Percentiles rank a stretch among this genome's conserved stretches.
Evolutionary conservation across 2,329 filamentous ascomycete genomes (phyloP).

Genomic region (Pseudogymnoascus sp.): DNA sequence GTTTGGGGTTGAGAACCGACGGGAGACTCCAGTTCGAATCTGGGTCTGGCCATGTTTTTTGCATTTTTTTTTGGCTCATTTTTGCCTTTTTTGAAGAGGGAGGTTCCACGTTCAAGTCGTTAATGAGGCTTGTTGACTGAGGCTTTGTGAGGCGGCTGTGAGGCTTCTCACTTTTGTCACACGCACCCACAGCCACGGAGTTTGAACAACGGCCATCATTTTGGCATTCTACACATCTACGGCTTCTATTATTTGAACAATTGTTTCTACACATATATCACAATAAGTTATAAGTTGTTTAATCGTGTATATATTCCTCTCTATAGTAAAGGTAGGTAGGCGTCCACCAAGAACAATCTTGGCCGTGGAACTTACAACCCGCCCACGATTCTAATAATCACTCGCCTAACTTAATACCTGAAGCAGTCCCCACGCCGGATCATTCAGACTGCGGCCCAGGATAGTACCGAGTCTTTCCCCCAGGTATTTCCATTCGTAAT

Average conservation of each 20-base stretch:
- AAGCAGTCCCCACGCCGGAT: background rate
- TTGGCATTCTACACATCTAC: background rate
- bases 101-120: background rate
- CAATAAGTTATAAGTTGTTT: background rate
- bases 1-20: conserved; percentile 3
- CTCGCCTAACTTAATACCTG: background rate
- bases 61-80: background rate
- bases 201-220: background rate
- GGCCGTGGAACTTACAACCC: background rate
- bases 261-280: background rate
- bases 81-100: background rate
- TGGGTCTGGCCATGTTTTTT: background rate
- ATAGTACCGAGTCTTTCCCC: background rate
- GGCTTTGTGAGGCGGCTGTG: background rate
- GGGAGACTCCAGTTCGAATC: background rate
- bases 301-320: background rate
- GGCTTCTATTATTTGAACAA: background rate
- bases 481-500: conserved; percentile 1
- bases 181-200: background rate
- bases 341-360: background rate
- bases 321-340: background rate
- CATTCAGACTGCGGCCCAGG: background rate
- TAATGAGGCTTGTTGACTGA: background rate
- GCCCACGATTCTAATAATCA: background rate
- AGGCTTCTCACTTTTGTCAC: background rate